Percentiles rank a stretch among this genome's conserved stretches.
phyloP scores from a whole-genome alignment of 2,329 filamentous ascomycete species.

The Penicillium sp. region DNA sequence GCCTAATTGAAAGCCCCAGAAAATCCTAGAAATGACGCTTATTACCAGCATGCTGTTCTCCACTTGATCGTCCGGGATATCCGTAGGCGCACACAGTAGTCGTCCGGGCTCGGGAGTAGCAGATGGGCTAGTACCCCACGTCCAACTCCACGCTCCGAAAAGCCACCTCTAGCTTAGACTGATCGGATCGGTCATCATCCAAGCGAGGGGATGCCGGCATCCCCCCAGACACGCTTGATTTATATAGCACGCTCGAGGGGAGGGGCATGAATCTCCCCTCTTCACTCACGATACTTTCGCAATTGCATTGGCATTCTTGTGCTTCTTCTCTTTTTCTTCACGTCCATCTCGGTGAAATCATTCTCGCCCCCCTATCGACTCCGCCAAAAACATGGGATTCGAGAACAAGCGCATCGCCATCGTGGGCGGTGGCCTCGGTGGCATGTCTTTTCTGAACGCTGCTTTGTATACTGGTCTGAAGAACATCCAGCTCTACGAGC shows the following conservation, averaged over 20 bases:
- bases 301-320: not conserved
- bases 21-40: not conserved
- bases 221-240: not conserved
- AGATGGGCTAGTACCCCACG: slow-evolving; percentile 16
- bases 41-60: not conserved
- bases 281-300: not conserved
- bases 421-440: slow-evolving; percentile 43
- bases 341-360: not conserved
- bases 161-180: slow-evolving; percentile 14
- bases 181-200: slow-evolving; percentile 23
- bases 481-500: slow-evolving; percentile 43
- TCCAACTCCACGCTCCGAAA: slow-evolving; percentile 27
- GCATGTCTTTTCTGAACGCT: slow-evolving; percentile 43
- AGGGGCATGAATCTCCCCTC: not conserved
- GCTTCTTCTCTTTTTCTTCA: not conserved
- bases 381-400: slow-evolving; percentile 29
- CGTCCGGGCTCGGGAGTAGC: slow-evolving; percentile 19
- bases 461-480: slow-evolving; percentile 39
- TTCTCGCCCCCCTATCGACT: not conserved
- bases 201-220: slow-evolving; percentile 19
- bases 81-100: not conserved
- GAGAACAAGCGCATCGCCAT: slow-evolving; percentile 38
- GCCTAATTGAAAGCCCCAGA: not conserved
- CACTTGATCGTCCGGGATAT: slow-evolving; percentile 16
- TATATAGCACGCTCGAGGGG: slow-evolving; percentile 14